Percentiles rank a stretch among this genome's conserved stretches.
phyloP scores from a whole-genome alignment of 139 green algal species.

The Chlorella sp. region DNA sequence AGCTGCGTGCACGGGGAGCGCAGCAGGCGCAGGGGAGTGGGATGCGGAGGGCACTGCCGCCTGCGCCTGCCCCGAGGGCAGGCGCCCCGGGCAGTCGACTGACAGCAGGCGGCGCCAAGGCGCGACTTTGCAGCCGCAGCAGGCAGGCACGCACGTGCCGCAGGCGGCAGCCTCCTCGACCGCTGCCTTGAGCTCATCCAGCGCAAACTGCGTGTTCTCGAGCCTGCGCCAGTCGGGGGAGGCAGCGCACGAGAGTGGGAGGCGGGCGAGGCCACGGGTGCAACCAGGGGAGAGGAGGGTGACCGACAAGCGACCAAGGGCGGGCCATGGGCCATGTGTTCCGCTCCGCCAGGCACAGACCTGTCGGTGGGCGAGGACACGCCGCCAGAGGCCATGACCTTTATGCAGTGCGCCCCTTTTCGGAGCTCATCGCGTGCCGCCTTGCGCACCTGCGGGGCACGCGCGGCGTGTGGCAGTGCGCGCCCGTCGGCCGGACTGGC shows the following conservation, averaged over 20 bases:
- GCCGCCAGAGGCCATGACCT: constrained; percentile 72
- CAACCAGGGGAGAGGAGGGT: neutral
- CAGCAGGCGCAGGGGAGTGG: no score
- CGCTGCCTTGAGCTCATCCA: constrained; percentile 60
- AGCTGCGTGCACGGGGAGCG: no score
- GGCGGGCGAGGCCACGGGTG: no score
- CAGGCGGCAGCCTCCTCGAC: constrained; percentile 67
- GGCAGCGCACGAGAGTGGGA: neutral
- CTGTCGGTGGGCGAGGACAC: constrained; percentile 68
- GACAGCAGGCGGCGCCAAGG: no score
- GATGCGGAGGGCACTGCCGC: no score
- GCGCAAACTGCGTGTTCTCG: constrained; percentile 61
- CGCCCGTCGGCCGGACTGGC: no score
- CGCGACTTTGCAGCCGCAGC: no score
- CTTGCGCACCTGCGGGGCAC: constrained; percentile 27
- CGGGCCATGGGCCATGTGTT: neutral
- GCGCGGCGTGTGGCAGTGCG: no score
- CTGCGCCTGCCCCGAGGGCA: no score
- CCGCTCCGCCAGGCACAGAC: constrained; percentile 5
- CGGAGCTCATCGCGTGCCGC: constrained; percentile 69
- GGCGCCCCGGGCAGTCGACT: no score
- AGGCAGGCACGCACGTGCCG: constrained; percentile 58
- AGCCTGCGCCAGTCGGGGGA: constrained; percentile 24
- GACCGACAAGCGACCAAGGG: neutral
- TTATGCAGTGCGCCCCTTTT: constrained; percentile 69